Evolutionary conservation across 148 eudicot genomes (phyloP), one percentile per base, ranked within the genome.

Genomic region (Chenopodium quinoa): DNA sequence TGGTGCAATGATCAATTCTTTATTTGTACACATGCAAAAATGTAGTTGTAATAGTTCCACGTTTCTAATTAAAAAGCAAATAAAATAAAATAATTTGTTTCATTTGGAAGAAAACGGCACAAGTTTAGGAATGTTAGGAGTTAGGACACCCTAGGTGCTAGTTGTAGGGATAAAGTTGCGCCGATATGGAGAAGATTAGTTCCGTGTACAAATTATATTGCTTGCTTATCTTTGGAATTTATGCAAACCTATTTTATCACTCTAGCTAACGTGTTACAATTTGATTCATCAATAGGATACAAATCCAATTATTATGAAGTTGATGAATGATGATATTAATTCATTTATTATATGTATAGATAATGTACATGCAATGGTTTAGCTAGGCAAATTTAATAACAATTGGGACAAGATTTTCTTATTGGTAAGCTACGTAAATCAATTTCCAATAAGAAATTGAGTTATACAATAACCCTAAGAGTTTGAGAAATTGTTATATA

Each of bases 171-270:
- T 19, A 71, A 44, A n/a, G 31, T 72, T 20, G 54, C 74, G 75
- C 75, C 32, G 75, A 47, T 47, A 34, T 70, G 67, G 80, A 68
- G 74, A 54, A 68, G 37, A 75, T 58, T 77, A 77, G 77, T 82
- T 82, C 31, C 84, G 84, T 82, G 84, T 82, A 60, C n/a, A 46
- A 77, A 19, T 56, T 56, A 56, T 56, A 17, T 56, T 76, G 69
- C 40, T 9, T 50, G 69, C 40, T 9, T 50, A 50, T 74, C 7
- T 47, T 73, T 73, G 48, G 76, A 73, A n/a, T 23, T 22, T 48
- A 72, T 47, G 52, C 71, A 7, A 67, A 14, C 29, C 27, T n/a
- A 48, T 46, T 10, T 9, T 12, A 23, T 11, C 19, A 44, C 8
- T 7, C 19, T 23, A 50, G 56, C 12, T 73, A 40, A 23, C 77